Evolutionary conservation across 805 yeast species (phyloP).

Genomic region (Jamesozyma jinghongensis): DNA sequence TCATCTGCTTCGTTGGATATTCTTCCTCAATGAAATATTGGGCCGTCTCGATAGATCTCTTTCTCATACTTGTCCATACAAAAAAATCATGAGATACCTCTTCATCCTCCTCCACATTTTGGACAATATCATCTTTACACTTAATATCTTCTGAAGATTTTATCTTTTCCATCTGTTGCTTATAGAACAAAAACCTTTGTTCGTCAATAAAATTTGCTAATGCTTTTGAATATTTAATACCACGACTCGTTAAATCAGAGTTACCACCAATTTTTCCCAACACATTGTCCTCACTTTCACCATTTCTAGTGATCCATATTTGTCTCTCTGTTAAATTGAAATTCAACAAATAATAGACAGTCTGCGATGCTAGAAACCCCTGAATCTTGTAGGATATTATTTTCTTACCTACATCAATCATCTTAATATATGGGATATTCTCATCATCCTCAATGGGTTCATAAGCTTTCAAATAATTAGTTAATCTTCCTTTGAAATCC

Average conservation of each 20-base stretch:
- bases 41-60: conserved; percentile 71
- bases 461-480: conserved; percentile 81
- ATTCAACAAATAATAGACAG: conserved; percentile 79
- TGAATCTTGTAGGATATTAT: conserved; percentile 87
- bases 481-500: conserved; percentile 74
- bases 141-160: conserved; percentile 3
- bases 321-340: conserved; percentile 85
- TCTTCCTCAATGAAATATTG: conserved; percentile 61
- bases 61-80: conserved; percentile 88
- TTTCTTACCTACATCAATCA: conserved; percentile 93
- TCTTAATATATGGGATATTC: conserved; percentile 74
- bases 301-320: conserved; percentile 92
- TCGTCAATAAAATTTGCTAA: conserved; percentile 63
- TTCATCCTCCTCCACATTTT: conserved; percentile 18
- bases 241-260: conserved; percentile 70
- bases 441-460: conserved; percentile 81
- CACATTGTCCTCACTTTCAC: conserved; percentile 82
- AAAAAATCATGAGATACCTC: conserved; percentile 50
- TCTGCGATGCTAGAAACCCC: conserved; percentile 84
- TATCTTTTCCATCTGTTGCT: conserved; percentile 40
- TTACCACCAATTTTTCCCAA: conserved; percentile 89
- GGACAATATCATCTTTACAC: conserved; percentile 30
- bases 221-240: conserved; percentile 63
- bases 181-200: conserved; percentile 62
- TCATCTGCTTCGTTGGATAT: conserved; percentile 76